phyloP scores from a whole-genome alignment of 139 green algal species.

The Marvania coccoides region DNA sequence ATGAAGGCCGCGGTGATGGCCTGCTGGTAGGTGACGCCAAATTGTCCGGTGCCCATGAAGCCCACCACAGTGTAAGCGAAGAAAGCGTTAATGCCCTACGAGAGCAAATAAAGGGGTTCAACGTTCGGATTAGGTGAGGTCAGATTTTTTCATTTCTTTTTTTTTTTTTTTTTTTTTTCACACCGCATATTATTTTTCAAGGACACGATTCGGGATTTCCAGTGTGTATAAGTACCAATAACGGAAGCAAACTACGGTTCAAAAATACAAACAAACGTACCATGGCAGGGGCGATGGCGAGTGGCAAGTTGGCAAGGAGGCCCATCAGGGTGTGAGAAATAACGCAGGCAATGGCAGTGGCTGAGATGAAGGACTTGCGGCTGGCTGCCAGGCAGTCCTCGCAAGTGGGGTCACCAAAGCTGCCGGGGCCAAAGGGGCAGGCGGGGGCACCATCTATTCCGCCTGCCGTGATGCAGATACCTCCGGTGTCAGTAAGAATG shows the following conservation, averaged over 20 bases:
- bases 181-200: no score
- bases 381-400: slow-evolving; percentile 8
- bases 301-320: slow-evolving; percentile 32
- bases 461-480: slow-evolving; percentile 14
- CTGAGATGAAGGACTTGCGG: slow-evolving; percentile 24
- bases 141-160: background rate
- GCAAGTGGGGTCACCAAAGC: background rate
- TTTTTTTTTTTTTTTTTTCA: no score
- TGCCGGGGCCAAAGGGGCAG: background rate
- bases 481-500: slow-evolving; percentile 21
- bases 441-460: no score
- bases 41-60: slow-evolving; percentile 38
- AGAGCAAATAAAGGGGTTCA: no score
- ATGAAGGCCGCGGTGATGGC: slow-evolving; percentile 51
- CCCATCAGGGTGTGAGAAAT: slow-evolving; percentile 48
- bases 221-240: no score
- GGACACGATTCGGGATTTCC: no score
- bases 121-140: background rate
- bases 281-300: slow-evolving; percentile 51
- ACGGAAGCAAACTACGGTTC: background rate
- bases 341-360: slow-evolving; percentile 21
- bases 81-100: slow-evolving; percentile 42
- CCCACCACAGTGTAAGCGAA: slow-evolving; percentile 71
- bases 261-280: slow-evolving; percentile 52
- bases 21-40: slow-evolving; percentile 33